Percentiles rank a stretch among this genome's conserved stretches.
These are phyloP conservation scores for Boletus rubescentipes DNA, from an alignment of 768 basidiomycete genomes.

Conservation along the genomic window DNA sequence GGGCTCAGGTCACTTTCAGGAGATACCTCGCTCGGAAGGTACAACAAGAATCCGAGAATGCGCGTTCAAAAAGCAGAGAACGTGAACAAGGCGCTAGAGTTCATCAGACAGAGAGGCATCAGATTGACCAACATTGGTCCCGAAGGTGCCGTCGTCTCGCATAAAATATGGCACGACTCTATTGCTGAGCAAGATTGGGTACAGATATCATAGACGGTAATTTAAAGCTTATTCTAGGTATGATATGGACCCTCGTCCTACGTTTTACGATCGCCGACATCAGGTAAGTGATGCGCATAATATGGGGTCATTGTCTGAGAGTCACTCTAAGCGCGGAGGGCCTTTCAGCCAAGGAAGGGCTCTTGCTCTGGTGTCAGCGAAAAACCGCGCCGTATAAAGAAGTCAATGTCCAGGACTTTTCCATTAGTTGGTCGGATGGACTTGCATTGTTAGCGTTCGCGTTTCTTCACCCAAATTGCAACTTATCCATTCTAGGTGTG, in stretches of 20 bases:
- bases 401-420: slow-evolving; percentile 93
- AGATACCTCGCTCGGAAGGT: slow-evolving; percentile 90
- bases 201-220: slow-evolving; percentile 99
- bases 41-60: slow-evolving; percentile 87
- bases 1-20: slow-evolving; percentile 43
- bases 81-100: slow-evolving; percentile 93
- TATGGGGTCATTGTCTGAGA: slow-evolving; percentile 5
- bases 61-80: slow-evolving; percentile 98
- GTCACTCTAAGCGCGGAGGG: slow-evolving; percentile 80
- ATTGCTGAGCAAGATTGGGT: slow-evolving; percentile 5
- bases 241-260: slow-evolving; percentile 98
- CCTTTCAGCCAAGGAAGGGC: slow-evolving; percentile 96
- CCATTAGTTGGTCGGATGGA: slow-evolving; percentile 90
- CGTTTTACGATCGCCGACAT: slow-evolving; percentile 99
- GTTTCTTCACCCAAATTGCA: not conserved
- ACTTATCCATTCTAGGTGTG: slow-evolving; percentile 63
- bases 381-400: slow-evolving; percentile 91
- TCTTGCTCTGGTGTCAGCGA: slow-evolving; percentile 97
- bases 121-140: slow-evolving; percentile 98
- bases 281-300: slow-evolving; percentile 56
- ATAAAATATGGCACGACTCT: not conserved
- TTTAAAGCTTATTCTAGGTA: slow-evolving; percentile 94
- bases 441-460: slow-evolving; percentile 74
- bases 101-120: slow-evolving; percentile 90
- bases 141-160: slow-evolving; percentile 57